Percentiles rank a stretch among this genome's conserved stretches.
phyloP scores from a whole-genome alignment of 805 yeast genomes.

The Cephaloascus albidus region DNA sequence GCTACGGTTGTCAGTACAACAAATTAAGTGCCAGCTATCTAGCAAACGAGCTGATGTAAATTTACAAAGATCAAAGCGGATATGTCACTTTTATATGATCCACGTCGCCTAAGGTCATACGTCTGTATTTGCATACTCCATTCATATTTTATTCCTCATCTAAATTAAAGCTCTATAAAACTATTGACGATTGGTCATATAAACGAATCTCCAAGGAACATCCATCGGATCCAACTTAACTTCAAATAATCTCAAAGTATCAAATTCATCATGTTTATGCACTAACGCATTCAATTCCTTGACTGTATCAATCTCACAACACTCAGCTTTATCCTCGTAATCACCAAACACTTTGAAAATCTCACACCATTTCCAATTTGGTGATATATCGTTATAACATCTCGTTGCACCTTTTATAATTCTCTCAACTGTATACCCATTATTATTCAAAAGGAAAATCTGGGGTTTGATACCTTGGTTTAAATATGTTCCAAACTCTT shows the following conservation, averaged over 20 bases:
- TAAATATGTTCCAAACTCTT: slow-evolving; percentile 34
- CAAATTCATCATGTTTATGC: slow-evolving; percentile 2
- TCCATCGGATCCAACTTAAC: slow-evolving; percentile 50
- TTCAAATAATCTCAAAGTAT: slow-evolving; percentile 44
- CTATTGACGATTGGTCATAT: slow-evolving; percentile 24
- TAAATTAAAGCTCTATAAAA: too few relatives aligned
- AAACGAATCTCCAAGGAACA: slow-evolving; percentile 52
- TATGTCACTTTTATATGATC: too few relatives aligned
- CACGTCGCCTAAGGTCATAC: too few relatives aligned
- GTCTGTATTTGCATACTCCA: too few relatives aligned
- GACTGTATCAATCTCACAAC: not conserved
- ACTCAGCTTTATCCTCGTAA: not conserved
- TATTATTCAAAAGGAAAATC: slow-evolving; percentile 36
- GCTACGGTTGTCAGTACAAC: too few relatives aligned
- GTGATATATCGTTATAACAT: slow-evolving; percentile 39
- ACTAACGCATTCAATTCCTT: not conserved
- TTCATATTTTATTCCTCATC: too few relatives aligned
- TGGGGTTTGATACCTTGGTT: slow-evolving; percentile 31
- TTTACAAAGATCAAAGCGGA: too few relatives aligned
- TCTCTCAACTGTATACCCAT: slow-evolving; percentile 44
- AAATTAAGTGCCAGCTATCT: too few relatives aligned
- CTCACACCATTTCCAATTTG: slow-evolving; percentile 29
- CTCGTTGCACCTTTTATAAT: slow-evolving; percentile 39
- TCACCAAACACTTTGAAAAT: slow-evolving; percentile 12
- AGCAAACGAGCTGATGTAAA: too few relatives aligned